phyloP scores from a whole-genome alignment of 495 filamentous ascomycete species.

The Daldinia bambusicola region DNA sequence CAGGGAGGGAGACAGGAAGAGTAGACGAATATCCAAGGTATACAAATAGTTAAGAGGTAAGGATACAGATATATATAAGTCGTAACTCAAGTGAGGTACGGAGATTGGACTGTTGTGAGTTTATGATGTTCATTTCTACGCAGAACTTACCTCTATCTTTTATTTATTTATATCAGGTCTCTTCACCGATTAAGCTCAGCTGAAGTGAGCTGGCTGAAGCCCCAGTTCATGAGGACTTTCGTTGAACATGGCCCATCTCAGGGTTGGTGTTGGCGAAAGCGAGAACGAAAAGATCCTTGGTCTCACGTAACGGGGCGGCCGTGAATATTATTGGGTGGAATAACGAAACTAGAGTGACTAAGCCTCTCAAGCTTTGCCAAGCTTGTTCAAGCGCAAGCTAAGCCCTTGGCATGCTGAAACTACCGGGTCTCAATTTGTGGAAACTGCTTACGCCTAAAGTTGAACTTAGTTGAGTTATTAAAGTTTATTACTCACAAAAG shows the following conservation, averaged over 20 bases:
- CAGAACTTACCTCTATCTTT: not conserved
- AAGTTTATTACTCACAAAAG: no score
- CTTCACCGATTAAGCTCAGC: not conserved
- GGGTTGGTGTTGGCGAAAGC: conserved; percentile 19
- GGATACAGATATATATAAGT: no score
- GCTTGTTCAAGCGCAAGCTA: conserved; percentile 15
- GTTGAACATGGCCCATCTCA: not conserved
- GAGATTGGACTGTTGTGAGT: not conserved
- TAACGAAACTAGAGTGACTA: conserved; percentile 16
- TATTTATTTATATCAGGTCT: not conserved
- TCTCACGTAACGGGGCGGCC: not conserved
- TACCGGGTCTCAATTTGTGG: not conserved
- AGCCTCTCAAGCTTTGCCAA: conserved; percentile 39
- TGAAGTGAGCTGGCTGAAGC: not conserved
- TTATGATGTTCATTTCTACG: not conserved
- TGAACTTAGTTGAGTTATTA: not conserved
- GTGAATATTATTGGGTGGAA: conserved; percentile 4
- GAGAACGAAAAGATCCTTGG: conserved; percentile 23
- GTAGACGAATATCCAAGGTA: not conserved
- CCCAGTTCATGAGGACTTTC: not conserved
- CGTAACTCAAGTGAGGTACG: not conserved
- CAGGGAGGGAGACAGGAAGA: conserved; percentile 4
- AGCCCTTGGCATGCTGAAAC: conserved; percentile 1
- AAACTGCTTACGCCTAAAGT: not conserved
- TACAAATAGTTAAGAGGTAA: not conserved